Percentiles rank a stretch among this genome's conserved stretches.
These are phyloP conservation scores for Martensiomyces pterosporus DNA, from an alignment of 192 early-diverging fungal genomes.

Conservation along the genomic window DNA sequence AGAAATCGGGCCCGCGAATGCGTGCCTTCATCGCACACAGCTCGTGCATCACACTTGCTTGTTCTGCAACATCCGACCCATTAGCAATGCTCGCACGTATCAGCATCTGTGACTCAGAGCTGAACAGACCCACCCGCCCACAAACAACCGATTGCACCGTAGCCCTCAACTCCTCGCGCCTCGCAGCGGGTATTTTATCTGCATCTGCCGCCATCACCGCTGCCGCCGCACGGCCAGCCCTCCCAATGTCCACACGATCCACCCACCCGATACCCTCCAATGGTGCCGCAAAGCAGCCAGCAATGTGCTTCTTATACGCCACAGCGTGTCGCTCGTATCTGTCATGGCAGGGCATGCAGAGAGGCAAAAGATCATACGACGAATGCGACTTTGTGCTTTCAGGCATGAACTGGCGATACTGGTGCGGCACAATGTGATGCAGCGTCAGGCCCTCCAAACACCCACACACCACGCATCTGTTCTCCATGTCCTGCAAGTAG, in stretches of 20 bases:
- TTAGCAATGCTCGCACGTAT: not conserved
- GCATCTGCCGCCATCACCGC: constrained; percentile 11
- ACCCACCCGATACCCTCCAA: constrained; percentile 40
- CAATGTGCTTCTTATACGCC: constrained; percentile 24
- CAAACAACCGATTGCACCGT: constrained; percentile 3
- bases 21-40: constrained; percentile 22
- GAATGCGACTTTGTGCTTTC: constrained; percentile 38
- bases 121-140: constrained; percentile 6
- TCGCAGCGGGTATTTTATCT: constrained; percentile 19
- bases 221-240: constrained; percentile 24
- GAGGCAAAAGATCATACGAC: constrained; percentile 42
- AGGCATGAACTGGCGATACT: constrained; percentile 40
- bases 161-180: constrained; percentile 4
- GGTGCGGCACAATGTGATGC: constrained; percentile 45
- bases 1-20: constrained; percentile 27
- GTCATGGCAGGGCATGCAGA: constrained; percentile 39
- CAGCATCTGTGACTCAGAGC: not conserved
- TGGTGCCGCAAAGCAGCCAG: constrained; percentile 33
- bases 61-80: not conserved
- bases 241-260: constrained; percentile 22
- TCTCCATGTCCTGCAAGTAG: constrained; percentile 48
- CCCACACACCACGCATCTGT: constrained; percentile 35
- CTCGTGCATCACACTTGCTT: constrained; percentile 20
- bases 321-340: constrained; percentile 34
- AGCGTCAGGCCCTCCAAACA: constrained; percentile 11